Evolutionary conservation across 768 basidiomycete species (phyloP), one percentile per base, ranked within the genome.

Genomic region (Galerina marginata): DNA sequence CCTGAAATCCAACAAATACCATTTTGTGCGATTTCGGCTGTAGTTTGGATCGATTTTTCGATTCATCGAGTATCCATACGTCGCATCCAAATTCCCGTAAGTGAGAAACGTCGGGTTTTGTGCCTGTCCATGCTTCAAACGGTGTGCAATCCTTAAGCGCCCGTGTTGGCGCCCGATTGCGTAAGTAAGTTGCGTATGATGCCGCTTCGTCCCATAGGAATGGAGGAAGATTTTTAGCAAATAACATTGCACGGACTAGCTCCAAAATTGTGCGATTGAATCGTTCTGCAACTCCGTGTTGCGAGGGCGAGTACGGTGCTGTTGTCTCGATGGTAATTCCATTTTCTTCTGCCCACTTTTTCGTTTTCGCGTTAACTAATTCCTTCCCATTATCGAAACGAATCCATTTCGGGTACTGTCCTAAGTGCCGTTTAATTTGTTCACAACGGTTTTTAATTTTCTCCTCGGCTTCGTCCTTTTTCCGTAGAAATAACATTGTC

Each of bases 61-160:
- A 15, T 46, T 65, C 60, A 45, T 71, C 63, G 2, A 69, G 56
- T 3, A 71, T 61, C 62, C 65, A 72, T 2, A 68, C 73, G 36
- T 66, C 63, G 36, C 59, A 66, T 39, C 73, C 71, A 58, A 73
- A 75, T 45, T 68, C 67, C 11, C 59, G 38, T 12, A 72, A 53
- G 39, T 70, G 63, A 14, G 65, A 59, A 9, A 73, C 51, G 37
- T 72, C 47, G 23, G 72, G 74, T 47, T 68, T 69, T 6, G 60
- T 48, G 0, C 59, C 58, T 14, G 33, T 37, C 63, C 66, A 67
- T 6, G 60, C 56, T 57, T 74, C 65, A n/a, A 63, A 65, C 1
- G 71, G 68, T 15, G 72, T 75, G 29, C 29, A 6, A 29, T 29
- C 46, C 46, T 47, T n/a, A 16, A 47, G 46, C 23, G 46, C 46